phyloP scores from a whole-genome alignment of 805 yeast species.

The Kuraishia borneana region DNA sequence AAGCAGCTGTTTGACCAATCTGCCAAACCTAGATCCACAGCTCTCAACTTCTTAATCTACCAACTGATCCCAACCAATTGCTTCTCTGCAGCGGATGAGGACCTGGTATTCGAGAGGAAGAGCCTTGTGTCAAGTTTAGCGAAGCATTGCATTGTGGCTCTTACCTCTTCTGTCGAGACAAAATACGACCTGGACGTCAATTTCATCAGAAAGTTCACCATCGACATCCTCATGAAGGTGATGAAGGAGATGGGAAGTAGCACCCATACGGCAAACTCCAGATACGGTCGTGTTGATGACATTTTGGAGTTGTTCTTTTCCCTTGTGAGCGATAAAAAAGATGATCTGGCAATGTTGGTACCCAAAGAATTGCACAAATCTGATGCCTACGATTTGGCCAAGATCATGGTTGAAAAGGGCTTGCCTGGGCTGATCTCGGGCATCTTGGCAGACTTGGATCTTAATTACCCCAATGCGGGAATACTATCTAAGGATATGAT shows the following conservation, averaged over 20 bases:
- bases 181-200: slow-evolving; percentile 56
- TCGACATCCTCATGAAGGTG: slow-evolving; percentile 55
- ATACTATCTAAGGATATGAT: slow-evolving; percentile 48
- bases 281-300: slow-evolving; percentile 46
- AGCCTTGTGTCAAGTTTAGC: slow-evolving; percentile 52
- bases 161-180: slow-evolving; percentile 40
- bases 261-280: slow-evolving; percentile 22
- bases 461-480: slow-evolving; percentile 60
- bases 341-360: slow-evolving; percentile 28
- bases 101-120: slow-evolving; percentile 37
- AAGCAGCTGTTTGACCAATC: slow-evolving; percentile 23
- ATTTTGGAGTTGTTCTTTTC: slow-evolving; percentile 36
- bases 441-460: slow-evolving; percentile 55
- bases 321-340: slow-evolving; percentile 29
- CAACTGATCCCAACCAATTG: slow-evolving; percentile 54
- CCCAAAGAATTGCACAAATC: slow-evolving; percentile 36
- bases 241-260: slow-evolving; percentile 38
- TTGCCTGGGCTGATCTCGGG: slow-evolving; percentile 46
- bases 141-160: slow-evolving; percentile 44
- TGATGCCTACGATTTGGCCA: slow-evolving; percentile 57
- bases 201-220: slow-evolving; percentile 61
- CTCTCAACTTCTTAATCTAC: slow-evolving; percentile 66
- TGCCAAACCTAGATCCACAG: slow-evolving; percentile 62
- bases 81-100: slow-evolving; percentile 22
- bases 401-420: slow-evolving; percentile 57